phyloP scores from a whole-genome alignment of 2,329 filamentous ascomycete species.

The Botrytis elliptica region DNA sequence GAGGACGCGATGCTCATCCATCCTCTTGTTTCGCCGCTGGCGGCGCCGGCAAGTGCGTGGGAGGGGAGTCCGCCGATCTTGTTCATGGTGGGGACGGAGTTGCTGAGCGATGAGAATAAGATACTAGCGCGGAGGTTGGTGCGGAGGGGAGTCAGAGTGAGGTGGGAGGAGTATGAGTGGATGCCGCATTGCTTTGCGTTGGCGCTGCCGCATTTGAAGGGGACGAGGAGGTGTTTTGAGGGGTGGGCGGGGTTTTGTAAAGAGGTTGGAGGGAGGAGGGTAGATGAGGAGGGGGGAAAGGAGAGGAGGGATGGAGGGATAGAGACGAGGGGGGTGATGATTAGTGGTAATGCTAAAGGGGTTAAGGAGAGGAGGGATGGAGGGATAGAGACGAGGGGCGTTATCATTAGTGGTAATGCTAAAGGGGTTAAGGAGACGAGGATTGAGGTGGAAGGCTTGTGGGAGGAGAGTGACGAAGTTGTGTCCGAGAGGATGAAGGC shows the following conservation, averaged over 20 bases:
- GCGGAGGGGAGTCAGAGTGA: conserved; percentile 57
- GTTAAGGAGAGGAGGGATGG: conserved; percentile 45
- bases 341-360: conserved; percentile 54
- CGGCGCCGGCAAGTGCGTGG: conserved; percentile 54
- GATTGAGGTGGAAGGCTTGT: conserved; percentile 47
- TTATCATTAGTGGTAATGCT: conserved; percentile 50
- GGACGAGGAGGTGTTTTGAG: conserved; percentile 52
- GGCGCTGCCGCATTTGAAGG: conserved; percentile 50
- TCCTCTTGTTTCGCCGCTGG: conserved; percentile 65
- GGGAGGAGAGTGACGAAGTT: conserved; percentile 46
- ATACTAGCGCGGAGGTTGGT: conserved; percentile 58
- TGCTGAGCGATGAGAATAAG: conserved; percentile 65
- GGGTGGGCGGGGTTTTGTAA: conserved; percentile 58
- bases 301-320: conserved; percentile 10
- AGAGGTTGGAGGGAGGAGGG: conserved; percentile 37
- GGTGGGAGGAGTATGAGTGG: conserved; percentile 71
- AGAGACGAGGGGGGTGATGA: conserved; percentile 44
- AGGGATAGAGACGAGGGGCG: conserved; percentile 43
- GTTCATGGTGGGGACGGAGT: conserved; percentile 68
- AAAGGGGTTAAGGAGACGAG: conserved; percentile 51
- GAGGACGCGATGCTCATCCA: conserved; percentile 57
- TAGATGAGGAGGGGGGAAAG: not conserved
- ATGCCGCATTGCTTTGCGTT: conserved; percentile 77
- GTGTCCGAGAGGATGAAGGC: conserved; percentile 44
- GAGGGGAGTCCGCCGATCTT: conserved; percentile 62